Evolutionary conservation across 208 protist genomes (phyloP).

Genomic region (Trypanosoma conorhini): DNA sequence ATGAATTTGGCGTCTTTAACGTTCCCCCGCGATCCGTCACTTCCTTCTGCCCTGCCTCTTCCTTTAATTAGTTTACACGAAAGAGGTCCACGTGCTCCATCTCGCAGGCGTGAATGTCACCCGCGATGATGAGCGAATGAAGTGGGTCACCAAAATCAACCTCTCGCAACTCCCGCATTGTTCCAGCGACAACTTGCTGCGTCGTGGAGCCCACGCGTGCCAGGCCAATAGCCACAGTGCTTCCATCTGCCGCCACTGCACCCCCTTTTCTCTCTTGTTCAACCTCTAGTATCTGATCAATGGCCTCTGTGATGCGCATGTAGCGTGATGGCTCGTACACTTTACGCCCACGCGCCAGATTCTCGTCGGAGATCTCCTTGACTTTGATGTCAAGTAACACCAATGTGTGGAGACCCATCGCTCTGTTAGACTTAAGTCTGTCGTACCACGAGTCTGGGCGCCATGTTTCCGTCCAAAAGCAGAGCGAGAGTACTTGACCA

Average conservation of each 20-base stretch:
- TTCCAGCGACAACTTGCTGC: constrained; percentile 94
- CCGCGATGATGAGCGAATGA: constrained; percentile 97
- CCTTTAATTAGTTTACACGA: constrained; percentile 24
- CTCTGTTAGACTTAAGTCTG: constrained; percentile 92
- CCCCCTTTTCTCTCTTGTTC: constrained; percentile 78
- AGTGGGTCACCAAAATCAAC: constrained; percentile 98
- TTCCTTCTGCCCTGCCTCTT: not conserved
- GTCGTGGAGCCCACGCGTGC: constrained; percentile 94
- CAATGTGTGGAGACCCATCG: constrained; percentile 97
- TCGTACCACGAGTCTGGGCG: constrained; percentile 98
- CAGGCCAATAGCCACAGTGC: constrained; percentile 93
- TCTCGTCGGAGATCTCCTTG: constrained; percentile 97
- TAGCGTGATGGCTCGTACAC: constrained; percentile 98
- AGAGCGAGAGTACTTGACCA: constrained; percentile 97
- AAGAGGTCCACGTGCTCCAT: constrained; percentile 86
- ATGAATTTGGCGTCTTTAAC: not conserved
- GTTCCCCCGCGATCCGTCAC: not conserved
- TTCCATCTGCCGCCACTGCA: constrained; percentile 73
- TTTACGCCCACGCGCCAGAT: constrained; percentile 93
- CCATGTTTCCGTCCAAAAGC: constrained; percentile 98
- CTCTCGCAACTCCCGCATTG: constrained; percentile 87
- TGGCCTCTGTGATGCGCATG: constrained; percentile 97
- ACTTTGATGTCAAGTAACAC: constrained; percentile 99
- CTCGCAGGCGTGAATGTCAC: constrained; percentile 95
- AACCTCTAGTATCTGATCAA: constrained; percentile 96